Conservation (phyloP, 2,329 filamentous ascomycete genomes). For the Nemania serpens region DNA sequence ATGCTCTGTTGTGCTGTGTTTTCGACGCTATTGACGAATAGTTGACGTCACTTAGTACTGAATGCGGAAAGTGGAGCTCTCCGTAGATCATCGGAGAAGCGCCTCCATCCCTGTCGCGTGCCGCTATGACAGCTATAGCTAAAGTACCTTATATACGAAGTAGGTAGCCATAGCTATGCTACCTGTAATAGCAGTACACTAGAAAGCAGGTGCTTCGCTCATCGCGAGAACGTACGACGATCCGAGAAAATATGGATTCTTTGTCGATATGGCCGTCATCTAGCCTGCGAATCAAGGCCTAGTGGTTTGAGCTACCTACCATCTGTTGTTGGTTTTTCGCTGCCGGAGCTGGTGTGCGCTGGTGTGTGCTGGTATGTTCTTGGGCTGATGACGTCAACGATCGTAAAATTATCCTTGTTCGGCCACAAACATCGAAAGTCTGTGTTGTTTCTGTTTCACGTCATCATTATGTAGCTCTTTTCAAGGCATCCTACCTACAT, state of each 20-base stretch:
- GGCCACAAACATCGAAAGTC: neutral
- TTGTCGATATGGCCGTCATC: slow-evolving; percentile 18
- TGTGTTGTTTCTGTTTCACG: slow-evolving; percentile 15
- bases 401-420: slow-evolving; percentile 3
- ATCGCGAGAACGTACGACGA: too few relatives aligned
- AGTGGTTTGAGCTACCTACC: neutral
- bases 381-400: slow-evolving; percentile 22
- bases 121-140: too few relatives aligned
- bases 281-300: neutral
- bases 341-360: too few relatives aligned
- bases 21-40: too few relatives aligned
- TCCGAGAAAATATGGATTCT: neutral
- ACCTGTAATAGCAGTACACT: too few relatives aligned
- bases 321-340: too few relatives aligned
- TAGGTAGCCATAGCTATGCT: too few relatives aligned
- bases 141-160: too few relatives aligned
- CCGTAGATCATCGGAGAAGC: too few relatives aligned
- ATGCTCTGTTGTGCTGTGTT: too few relatives aligned
- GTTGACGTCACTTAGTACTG: slow-evolving; percentile 7
- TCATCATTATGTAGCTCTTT: slow-evolving; percentile 19
- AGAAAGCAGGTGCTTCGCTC: too few relatives aligned
- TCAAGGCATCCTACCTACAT: slow-evolving; percentile 8
- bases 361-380: neutral
- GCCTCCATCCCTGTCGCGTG: neutral
- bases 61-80: slow-evolving; percentile 3